Conservation (phyloP, 257 asterid species). For the Plantago major region DNA sequence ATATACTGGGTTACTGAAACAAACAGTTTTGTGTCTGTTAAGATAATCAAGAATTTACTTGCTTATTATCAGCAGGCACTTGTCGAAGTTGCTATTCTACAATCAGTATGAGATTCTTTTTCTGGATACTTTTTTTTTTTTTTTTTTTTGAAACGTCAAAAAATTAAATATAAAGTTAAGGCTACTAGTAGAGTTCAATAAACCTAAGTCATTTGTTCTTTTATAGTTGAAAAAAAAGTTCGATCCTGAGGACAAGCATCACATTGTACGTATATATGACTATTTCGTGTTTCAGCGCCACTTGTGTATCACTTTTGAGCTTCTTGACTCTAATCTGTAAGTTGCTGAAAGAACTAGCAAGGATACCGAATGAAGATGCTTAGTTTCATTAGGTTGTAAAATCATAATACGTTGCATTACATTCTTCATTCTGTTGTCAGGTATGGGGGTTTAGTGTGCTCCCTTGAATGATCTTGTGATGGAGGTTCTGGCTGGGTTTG, state of each 20-base stretch:
- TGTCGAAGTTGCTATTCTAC: slow-evolving; percentile 94
- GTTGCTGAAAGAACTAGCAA: slow-evolving; percentile 23
- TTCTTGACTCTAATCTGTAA: slow-evolving; percentile 92
- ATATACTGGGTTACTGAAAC: slow-evolving; percentile 94
- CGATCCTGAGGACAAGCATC: slow-evolving; percentile 99
- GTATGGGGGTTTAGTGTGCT: no score
- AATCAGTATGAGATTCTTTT: slow-evolving; percentile 50
- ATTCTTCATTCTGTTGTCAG: slow-evolving; percentile 41
- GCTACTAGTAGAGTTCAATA: slow-evolving; percentile 18
- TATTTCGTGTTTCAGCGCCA: slow-evolving; percentile 82
- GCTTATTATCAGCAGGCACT: slow-evolving; percentile 98
- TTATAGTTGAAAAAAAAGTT: slow-evolving; percentile 84
- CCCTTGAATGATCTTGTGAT: no score
- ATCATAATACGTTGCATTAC: slow-evolving; percentile 20
- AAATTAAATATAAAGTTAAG: no score
- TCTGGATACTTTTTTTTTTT: slow-evolving; percentile 22
- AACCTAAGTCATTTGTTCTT: slow-evolving; percentile 18
- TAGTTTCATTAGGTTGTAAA: slow-evolving; percentile 16
- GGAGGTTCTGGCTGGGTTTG: no score
- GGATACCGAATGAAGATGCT: slow-evolving; percentile 8
- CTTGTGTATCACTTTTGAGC: slow-evolving; percentile 92
- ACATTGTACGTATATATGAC: slow-evolving; percentile 94
- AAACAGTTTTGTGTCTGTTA: slow-evolving; percentile 77
- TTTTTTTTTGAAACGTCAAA: no score
- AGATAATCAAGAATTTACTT: slow-evolving; percentile 91